Percentiles rank a stretch among this genome's conserved stretches.
Conservation (phyloP, 2,329 filamentous ascomycete genomes). For the Talaromyces sp. region DNA sequence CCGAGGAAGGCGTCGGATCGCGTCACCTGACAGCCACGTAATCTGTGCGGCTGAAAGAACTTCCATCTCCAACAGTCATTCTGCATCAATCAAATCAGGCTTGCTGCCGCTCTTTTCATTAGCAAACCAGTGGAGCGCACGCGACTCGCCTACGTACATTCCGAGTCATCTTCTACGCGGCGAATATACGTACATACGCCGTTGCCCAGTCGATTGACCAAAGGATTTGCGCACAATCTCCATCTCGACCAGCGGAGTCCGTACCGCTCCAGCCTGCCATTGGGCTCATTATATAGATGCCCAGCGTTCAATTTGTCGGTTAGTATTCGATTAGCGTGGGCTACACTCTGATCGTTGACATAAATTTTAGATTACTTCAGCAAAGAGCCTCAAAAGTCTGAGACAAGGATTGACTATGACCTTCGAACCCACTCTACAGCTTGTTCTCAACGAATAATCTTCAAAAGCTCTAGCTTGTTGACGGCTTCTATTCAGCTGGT, state of each 20-base stretch:
- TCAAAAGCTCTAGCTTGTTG: neutral
- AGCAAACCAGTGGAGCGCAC: neutral
- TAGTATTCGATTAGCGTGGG: neutral
- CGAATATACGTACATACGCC: neutral
- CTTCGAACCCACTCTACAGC: neutral
- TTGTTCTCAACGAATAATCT: neutral
- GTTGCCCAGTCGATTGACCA: neutral
- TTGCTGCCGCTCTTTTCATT: neutral
- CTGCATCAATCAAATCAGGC: neutral
- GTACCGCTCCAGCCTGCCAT: neutral
- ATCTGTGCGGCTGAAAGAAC: constrained; percentile 1
- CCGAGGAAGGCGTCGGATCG: neutral
- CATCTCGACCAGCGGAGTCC: neutral
- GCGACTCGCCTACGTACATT: neutral
- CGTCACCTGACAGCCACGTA: constrained; percentile 12
- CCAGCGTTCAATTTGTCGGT: neutral
- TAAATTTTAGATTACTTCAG: neutral
- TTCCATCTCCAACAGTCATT: neutral
- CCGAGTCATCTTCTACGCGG: neutral
- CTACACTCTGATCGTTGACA: neutral
- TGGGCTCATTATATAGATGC: neutral
- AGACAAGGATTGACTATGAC: neutral
- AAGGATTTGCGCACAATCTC: neutral
- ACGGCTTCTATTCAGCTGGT: neutral
- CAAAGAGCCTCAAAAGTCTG: neutral